Conservation (phyloP, 1,284 basidiomycete species). For the Puccinia horiana region DNA sequence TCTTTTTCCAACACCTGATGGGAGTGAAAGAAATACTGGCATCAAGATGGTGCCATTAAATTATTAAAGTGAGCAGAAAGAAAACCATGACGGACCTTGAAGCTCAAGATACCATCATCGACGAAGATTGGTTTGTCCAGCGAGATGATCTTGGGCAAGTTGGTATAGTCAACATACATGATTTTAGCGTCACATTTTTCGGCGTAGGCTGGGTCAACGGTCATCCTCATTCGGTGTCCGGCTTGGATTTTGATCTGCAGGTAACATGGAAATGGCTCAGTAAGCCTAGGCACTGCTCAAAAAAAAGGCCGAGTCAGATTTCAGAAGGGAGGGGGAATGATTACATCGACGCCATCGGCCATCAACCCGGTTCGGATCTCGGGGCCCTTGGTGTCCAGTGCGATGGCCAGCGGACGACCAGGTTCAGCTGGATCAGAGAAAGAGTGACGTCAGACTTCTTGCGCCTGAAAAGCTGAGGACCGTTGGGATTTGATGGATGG, state of each 20-base stretch:
- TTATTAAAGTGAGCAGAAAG: neutral
- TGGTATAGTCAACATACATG: slow-evolving; percentile 91
- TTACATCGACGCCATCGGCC: slow-evolving; percentile 78
- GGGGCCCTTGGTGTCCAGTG: slow-evolving; percentile 99
- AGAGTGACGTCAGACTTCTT: neutral
- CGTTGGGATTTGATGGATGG: slow-evolving; percentile 62
- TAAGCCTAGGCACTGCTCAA: neutral
- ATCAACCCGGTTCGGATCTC: slow-evolving; percentile 98
- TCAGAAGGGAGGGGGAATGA: slow-evolving; percentile 57
- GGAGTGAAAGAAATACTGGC: slow-evolving; percentile 92
- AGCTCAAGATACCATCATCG: slow-evolving; percentile 74
- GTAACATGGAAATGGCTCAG: neutral
- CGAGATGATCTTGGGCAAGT: slow-evolving; percentile 90
- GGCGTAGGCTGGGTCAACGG: slow-evolving; percentile 78
- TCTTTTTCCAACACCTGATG: slow-evolving; percentile 56
- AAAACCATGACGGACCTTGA: neutral
- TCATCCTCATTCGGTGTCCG: slow-evolving; percentile 91
- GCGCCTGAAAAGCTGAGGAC: slow-evolving; percentile 50
- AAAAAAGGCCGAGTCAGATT: neutral
- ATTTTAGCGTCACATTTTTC: slow-evolving; percentile 78
- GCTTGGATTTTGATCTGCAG: slow-evolving; percentile 75
- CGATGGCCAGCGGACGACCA: slow-evolving; percentile 93
- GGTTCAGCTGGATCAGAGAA: slow-evolving; percentile 50
- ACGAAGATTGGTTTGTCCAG: slow-evolving; percentile 95
- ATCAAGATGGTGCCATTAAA: slow-evolving; percentile 61